Percentiles rank a stretch among this genome's conserved stretches.
These are phyloP conservation scores for Psilocybe cyanescens DNA, from an alignment of 768 basidiomycete species.

Conservation along the genomic window DNA sequence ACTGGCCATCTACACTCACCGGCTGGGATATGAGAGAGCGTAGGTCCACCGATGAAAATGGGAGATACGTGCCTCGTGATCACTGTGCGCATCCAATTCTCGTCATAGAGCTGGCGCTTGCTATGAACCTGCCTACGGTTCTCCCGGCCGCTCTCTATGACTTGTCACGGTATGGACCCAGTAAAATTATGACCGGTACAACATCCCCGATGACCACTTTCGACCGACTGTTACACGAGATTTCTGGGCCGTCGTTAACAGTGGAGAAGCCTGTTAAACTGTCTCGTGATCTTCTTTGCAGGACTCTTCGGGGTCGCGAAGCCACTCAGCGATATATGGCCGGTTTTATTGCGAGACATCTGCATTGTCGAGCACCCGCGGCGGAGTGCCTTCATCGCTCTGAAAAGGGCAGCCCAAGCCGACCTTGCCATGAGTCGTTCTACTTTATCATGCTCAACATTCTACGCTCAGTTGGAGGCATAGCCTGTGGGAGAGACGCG, in stretches of 20 bases:
- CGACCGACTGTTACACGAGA: conserved; percentile 25
- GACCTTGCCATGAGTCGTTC: conserved; percentile 67
- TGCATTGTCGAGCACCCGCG: conserved; percentile 53
- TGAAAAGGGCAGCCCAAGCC: conserved; percentile 35
- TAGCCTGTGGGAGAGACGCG: conserved; percentile 72
- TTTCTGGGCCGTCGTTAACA: conserved; percentile 20
- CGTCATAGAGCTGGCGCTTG: conserved; percentile 69
- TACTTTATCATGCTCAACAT: conserved; percentile 79
- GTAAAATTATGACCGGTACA: conserved; percentile 65
- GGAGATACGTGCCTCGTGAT: conserved; percentile 64
- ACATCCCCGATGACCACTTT: conserved; percentile 33
- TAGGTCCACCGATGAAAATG: conserved; percentile 48
- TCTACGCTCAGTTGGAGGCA: conserved; percentile 70
- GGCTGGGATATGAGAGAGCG: conserved; percentile 75
- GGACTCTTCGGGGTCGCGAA: conserved; percentile 68
- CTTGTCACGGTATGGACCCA: conserved; percentile 72
- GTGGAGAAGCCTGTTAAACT: conserved; percentile 28
- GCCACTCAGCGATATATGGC: conserved; percentile 63
- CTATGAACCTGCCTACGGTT: conserved; percentile 58
- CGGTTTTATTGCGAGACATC: conserved; percentile 58
- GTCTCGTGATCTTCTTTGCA: conserved; percentile 39
- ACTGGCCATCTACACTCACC: conserved; percentile 70
- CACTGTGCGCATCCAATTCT: conserved; percentile 69
- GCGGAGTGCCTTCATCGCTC: conserved; percentile 47
- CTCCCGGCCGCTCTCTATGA: conserved; percentile 79